phyloP scores from a whole-genome alignment of 2,329 filamentous ascomycete species.

The Balansia obtecta region DNA sequence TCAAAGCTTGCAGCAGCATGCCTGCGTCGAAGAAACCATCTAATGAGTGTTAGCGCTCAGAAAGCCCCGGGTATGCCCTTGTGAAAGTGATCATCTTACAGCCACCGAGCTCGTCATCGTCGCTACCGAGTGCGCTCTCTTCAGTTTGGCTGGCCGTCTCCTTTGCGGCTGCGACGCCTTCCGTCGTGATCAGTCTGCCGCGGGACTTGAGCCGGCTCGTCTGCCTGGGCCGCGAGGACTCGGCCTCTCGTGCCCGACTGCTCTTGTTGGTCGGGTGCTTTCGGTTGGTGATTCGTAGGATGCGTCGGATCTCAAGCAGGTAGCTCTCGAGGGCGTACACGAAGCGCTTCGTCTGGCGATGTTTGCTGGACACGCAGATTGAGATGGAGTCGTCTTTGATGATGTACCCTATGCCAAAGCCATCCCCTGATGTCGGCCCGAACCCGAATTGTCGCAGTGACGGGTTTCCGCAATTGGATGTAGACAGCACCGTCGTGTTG shows the following conservation, averaged over 20 bases:
- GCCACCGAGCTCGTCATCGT: constrained; percentile 82
- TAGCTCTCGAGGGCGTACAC: constrained; percentile 85
- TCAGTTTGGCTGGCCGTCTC: constrained; percentile 48
- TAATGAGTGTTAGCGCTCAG: constrained; percentile 26
- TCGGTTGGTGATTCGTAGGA: constrained; percentile 57
- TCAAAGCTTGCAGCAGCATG: constrained; percentile 82
- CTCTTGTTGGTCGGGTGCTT: constrained; percentile 29
- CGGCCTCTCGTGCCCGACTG: constrained; percentile 42
- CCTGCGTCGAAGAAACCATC: constrained; percentile 97
- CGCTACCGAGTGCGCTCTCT: constrained; percentile 60
- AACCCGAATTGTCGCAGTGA: constrained; percentile 93
- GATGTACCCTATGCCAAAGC: constrained; percentile 96
- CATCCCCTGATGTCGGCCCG: constrained; percentile 83
- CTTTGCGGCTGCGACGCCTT: constrained; percentile 31
- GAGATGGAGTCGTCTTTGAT: constrained; percentile 73
- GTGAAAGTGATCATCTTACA: constrained; percentile 49
- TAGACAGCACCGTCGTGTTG: constrained; percentile 88
- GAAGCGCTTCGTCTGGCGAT: constrained; percentile 83
- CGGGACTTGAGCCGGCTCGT: constrained; percentile 51
- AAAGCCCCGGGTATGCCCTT: neutral
- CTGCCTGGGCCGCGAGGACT: constrained; percentile 25
- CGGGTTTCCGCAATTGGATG: constrained; percentile 97
- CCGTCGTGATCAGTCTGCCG: constrained; percentile 53
- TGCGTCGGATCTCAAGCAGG: constrained; percentile 76
- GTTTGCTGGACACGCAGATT: constrained; percentile 87